Conservation (phyloP, 106 monocot genomes). For the Cymbidium sinense region DNA sequence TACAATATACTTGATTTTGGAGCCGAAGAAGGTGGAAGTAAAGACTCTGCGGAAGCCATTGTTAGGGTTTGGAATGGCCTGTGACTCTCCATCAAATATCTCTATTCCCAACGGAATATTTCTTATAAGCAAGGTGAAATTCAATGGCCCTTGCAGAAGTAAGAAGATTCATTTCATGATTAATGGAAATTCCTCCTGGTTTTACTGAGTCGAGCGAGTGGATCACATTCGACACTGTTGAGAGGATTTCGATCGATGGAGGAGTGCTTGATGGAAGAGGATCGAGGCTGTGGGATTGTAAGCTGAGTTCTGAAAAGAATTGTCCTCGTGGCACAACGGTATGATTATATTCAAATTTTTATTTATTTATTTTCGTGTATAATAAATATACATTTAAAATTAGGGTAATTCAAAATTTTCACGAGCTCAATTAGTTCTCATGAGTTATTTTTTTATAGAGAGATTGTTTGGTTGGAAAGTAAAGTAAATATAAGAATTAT, state of each 20-base stretch:
- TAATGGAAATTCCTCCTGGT: slow-evolving; percentile 31
- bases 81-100: slow-evolving; percentile 31
- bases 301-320: slow-evolving; percentile 2
- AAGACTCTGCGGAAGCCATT: too few relatives aligned
- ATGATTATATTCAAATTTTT: background rate
- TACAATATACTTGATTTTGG: too few relatives aligned
- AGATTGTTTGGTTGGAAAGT: too few relatives aligned
- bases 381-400: too few relatives aligned
- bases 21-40: too few relatives aligned
- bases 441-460: too few relatives aligned
- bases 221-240: slow-evolving; percentile 48
- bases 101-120: slow-evolving; percentile 38
- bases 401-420: too few relatives aligned
- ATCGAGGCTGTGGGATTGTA: slow-evolving; percentile 55
- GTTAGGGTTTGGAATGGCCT: slow-evolving; percentile 40
- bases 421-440: too few relatives aligned
- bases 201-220: slow-evolving; percentile 13
- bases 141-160: slow-evolving; percentile 51
- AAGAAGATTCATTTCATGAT: slow-evolving; percentile 25
- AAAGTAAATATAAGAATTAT: too few relatives aligned
- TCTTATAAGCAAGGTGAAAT: slow-evolving; percentile 13
- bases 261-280: slow-evolving; percentile 58
- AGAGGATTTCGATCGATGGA: slow-evolving; percentile 39
- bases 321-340: slow-evolving; percentile 53
- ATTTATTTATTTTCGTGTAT: background rate